phyloP scores from a whole-genome alignment of 116 monocot genomes.

The Iris pallida region DNA sequence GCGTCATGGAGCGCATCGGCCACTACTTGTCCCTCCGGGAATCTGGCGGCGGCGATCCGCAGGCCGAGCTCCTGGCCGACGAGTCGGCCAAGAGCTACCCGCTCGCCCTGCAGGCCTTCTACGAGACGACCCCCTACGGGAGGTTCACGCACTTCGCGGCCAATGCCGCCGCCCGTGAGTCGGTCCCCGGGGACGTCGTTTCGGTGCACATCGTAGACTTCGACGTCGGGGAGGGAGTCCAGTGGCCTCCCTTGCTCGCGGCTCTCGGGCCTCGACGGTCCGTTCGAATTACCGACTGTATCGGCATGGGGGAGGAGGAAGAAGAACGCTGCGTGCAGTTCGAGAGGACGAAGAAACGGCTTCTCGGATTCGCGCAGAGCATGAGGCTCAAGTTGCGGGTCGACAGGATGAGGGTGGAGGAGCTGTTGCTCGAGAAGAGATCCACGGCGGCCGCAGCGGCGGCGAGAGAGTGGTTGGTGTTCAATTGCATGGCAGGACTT shows the following conservation, averaged over 20 bases:
- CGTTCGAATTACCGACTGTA: conserved; percentile 2
- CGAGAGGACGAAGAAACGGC: conserved; percentile 4
- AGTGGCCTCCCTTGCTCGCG: conserved; percentile 16
- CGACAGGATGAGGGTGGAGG: conserved; percentile 9
- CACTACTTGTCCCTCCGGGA: conserved; percentile 5
- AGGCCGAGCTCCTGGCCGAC: neutral
- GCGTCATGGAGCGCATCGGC: conserved; percentile 10
- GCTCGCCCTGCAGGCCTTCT: conserved; percentile 6
- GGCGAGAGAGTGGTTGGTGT: conserved; percentile 17
- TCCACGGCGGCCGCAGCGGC: neutral
- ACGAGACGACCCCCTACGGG: conserved; percentile 9
- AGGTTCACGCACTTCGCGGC: conserved; percentile 14
- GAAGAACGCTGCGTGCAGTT: neutral
- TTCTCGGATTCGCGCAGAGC: neutral
- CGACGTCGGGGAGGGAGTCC: conserved; percentile 6
- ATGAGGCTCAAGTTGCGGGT: conserved; percentile 6
- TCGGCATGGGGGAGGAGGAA: no score
- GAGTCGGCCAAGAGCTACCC: conserved; percentile 9
- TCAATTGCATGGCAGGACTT: conserved; percentile 20
- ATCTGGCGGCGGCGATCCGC: neutral
- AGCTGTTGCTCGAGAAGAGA: conserved; percentile 1
- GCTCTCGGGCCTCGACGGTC: neutral
- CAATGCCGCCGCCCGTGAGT: conserved; percentile 7
- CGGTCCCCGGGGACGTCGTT: neutral
- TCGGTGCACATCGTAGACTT: conserved; percentile 8